Evolutionary conservation across 495 filamentous ascomycete species (phyloP).

Genomic region (Hyaloscypha variabilis): DNA sequence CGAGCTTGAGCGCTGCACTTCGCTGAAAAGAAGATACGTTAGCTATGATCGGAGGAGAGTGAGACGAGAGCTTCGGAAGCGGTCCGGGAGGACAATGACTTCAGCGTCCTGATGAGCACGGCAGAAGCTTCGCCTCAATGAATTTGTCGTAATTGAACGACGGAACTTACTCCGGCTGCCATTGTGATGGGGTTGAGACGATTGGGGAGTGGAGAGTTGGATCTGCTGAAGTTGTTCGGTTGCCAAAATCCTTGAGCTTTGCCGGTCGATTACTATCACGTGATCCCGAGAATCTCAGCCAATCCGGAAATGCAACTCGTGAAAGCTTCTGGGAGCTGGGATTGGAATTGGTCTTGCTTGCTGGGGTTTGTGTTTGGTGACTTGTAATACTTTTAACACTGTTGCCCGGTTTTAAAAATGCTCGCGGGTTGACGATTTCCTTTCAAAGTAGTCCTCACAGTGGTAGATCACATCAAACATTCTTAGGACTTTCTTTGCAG

Average conservation of each 20-base stretch:
- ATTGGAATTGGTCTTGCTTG: too few species aligned
- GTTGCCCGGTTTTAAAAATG: too few species aligned
- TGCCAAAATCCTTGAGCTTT: conserved; percentile 17
- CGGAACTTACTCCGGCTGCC: conserved; percentile 82
- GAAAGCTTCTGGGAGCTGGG: too few species aligned
- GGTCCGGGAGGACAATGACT: conserved; percentile 1
- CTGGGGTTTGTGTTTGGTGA: too few species aligned
- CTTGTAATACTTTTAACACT: too few species aligned
- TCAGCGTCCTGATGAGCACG: background rate
- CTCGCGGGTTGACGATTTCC: background rate
- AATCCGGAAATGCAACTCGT: too few species aligned
- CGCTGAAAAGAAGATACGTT: conserved; percentile 58
- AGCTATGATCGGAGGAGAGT: conserved; percentile 17
- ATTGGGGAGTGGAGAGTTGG: conserved; percentile 47
- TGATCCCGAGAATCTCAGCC: conserved; percentile 10
- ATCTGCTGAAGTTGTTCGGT: conserved; percentile 20
- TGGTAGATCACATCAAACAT: background rate
- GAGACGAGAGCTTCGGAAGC: conserved; percentile 5
- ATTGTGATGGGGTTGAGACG: conserved; percentile 63
- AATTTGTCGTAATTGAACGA: conserved; percentile 27
- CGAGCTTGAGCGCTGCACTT: conserved; percentile 98
- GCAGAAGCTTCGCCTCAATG: background rate
- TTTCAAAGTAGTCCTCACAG: background rate
- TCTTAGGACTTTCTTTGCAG: background rate
- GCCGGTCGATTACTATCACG: conserved; percentile 17